Evolutionary conservation across 176 grass and related monocot genomes (phyloP).

Genomic region (Chloris gayana): DNA sequence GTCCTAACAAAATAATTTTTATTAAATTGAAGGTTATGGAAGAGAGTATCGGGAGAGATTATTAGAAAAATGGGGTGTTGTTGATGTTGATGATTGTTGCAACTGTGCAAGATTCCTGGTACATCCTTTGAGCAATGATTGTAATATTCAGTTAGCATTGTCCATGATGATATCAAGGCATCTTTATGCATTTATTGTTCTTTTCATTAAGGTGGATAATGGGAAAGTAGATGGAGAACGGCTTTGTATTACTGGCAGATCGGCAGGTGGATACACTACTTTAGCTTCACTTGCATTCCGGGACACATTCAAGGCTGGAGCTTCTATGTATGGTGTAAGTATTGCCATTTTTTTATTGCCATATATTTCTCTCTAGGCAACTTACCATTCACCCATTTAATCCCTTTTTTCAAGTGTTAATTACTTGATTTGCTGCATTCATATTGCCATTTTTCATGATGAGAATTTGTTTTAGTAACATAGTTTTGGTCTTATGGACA

Average conservation of each 20-base stretch:
- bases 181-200: constrained; percentile 25
- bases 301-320: constrained; percentile 93
- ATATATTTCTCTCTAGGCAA: constrained; percentile 12
- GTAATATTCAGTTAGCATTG: constrained; percentile 18
- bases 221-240: constrained; percentile 80
- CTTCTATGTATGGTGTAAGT: constrained; percentile 98
- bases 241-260: constrained; percentile 91
- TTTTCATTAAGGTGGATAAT: constrained; percentile 61
- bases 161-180: not conserved
- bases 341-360: not conserved
- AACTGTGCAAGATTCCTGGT: constrained; percentile 86
- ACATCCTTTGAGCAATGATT: constrained; percentile 26
- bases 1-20: not conserved
- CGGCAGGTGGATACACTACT: constrained; percentile 92
- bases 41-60: constrained; percentile 92
- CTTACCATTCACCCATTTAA: not conserved
- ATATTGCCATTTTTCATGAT: not conserved
- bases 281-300: constrained; percentile 87
- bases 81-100: constrained; percentile 94
- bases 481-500: not conserved
- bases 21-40: constrained; percentile 79
- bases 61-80: constrained; percentile 78
- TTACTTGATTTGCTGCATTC: constrained; percentile 1
- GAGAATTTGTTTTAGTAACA: not conserved
- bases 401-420: constrained; percentile 31